Evolutionary conservation across 305 asterid species (phyloP), one percentile per base, ranked within the genome.

Genomic region (Caryopteris hybrid): DNA sequence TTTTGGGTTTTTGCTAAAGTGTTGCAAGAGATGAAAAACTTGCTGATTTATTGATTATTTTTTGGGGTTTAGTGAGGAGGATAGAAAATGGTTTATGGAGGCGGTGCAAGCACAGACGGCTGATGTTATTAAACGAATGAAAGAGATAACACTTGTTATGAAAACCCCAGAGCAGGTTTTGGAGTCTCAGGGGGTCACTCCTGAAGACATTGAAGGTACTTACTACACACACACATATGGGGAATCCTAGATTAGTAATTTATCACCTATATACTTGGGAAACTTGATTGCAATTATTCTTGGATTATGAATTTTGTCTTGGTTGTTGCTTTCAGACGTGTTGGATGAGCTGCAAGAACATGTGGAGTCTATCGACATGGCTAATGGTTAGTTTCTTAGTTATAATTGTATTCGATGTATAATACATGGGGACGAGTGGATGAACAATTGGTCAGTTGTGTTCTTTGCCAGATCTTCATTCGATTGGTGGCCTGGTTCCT

Each of bases 271-370:
- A 11, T 20, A n/a, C 46, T 39, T 25, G 4, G 31, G 29, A 34
- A 51, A 8, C n/a, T 67, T 41, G 54, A 10, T 65, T 3, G 10
- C 6, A 3, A 1, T 21, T 23, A 54, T 10, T 20, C 11, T 51
- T 17, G 13, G 29, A 46, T 36, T 64, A 58, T 64, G 16, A 47
- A 9, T 45, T 57, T 25, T 45, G 45, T 50, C 34, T 5, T 6
- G 20, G 12, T 55, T 50, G 12, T 39, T 70, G 47, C 13, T 71
- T 61, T 54, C 81, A 91, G 98, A 74, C 77, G 72, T 94, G 89
- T 70, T 91, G 84, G 96, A 94, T 81, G 97, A 94, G 88, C 85
- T 91, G 8, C 93, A 94, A 72, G 98, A 94, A 39, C 99, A 94
- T 60, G 99, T 94, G 1, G 98, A 91, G 74, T 84, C 92, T 4